Percentiles rank a stretch among this genome's conserved stretches.
Conservation (phyloP, 78 protist species). For the Dictyostelium firmibasis region DNA sequence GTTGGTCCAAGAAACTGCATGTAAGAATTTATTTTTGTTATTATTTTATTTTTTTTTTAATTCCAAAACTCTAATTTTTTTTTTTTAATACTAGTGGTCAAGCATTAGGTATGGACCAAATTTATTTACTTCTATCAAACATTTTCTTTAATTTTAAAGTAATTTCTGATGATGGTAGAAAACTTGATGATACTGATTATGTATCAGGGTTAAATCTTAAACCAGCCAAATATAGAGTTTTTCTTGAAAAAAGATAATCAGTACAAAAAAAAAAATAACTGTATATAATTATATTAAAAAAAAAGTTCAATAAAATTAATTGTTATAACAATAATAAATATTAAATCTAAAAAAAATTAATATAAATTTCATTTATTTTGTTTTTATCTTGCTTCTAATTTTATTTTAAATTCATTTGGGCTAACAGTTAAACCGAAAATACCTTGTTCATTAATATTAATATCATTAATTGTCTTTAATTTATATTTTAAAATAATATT, state of each 20-base stretch:
- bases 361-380: background rate
- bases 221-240: conserved; percentile 13
- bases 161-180: background rate
- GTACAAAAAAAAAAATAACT: background rate
- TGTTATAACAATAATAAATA: background rate
- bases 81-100: background rate
- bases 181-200: conserved; percentile 36
- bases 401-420: conserved; percentile 12
- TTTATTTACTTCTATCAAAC: conserved; percentile 15
- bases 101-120: conserved; percentile 5
- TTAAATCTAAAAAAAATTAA: background rate
- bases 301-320: background rate
- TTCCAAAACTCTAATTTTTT: background rate
- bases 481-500: conserved; percentile 5
- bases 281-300: too few relatives aligned
- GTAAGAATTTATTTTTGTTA: background rate
- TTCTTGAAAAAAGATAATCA: conserved; percentile 9
- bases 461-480: background rate
- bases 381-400: background rate
- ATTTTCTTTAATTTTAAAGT: conserved; percentile 29
- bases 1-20: conserved; percentile 31
- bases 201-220: conserved; percentile 30
- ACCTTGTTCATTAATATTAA: conserved; percentile 8
- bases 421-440: conserved; percentile 8
- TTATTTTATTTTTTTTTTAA: too few relatives aligned